These are phyloP conservation scores for Aplosporella prunicola DNA, from an alignment of 2,329 filamentous ascomycete species.

Conservation along the genomic window DNA sequence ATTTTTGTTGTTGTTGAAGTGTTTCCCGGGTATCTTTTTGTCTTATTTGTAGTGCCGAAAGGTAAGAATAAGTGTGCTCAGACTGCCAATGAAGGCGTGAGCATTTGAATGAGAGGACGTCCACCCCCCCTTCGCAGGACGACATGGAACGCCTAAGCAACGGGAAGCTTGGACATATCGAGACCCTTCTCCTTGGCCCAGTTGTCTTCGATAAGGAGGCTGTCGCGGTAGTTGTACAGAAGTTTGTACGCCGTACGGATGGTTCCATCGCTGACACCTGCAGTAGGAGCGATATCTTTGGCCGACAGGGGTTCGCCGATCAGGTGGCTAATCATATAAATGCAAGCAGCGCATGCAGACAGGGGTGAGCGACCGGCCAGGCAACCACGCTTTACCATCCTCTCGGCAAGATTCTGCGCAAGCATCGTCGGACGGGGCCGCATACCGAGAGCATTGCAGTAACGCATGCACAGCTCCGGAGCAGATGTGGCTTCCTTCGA, in stretches of 20 bases:
- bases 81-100: too few species aligned
- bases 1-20: too few species aligned
- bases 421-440: slow-evolving; percentile 70
- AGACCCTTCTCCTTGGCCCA: slow-evolving; percentile 48
- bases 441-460: slow-evolving; percentile 73
- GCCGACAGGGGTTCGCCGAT: slow-evolving; percentile 69
- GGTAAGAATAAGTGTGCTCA: too few species aligned
- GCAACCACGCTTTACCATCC: slow-evolving; percentile 66
- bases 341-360: slow-evolving; percentile 88
- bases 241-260: slow-evolving; percentile 94
- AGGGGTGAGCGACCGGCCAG: slow-evolving; percentile 88
- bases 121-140: too few species aligned
- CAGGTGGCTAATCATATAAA: slow-evolving; percentile 88
- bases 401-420: slow-evolving; percentile 66
- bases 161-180: slow-evolving; percentile 7
- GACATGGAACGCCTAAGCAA: too few species aligned
- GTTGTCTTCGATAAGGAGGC: slow-evolving; percentile 58
- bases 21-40: too few species aligned
- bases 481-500: slow-evolving; percentile 69
- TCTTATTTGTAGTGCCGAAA: too few species aligned
- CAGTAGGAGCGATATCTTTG: slow-evolving; percentile 78
- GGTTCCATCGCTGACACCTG: slow-evolving; percentile 90
- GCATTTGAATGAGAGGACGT: too few species aligned
- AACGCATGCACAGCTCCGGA: slow-evolving; percentile 77
- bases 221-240: slow-evolving; percentile 64